Conservation (phyloP, 371 early-diverging fungal species). For the Mortierella sp. region DNA sequence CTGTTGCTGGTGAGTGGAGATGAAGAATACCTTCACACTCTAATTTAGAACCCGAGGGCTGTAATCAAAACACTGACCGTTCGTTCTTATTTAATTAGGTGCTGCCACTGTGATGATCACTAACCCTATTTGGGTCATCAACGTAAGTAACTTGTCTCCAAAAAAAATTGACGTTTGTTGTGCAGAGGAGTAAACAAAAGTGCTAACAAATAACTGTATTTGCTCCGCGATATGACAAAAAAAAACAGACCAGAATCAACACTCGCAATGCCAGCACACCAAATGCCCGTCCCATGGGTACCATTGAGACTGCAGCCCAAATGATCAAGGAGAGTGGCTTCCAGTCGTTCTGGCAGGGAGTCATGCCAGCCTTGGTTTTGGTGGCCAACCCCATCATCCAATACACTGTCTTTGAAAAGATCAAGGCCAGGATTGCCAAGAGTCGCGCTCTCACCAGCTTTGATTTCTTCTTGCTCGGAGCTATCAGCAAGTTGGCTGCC, state of each 20-base stretch:
- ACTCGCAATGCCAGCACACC: constrained; percentile 68
- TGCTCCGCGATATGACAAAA: background rate
- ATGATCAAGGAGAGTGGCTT: constrained; percentile 92
- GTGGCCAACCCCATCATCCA: constrained; percentile 99
- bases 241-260: constrained; percentile 72
- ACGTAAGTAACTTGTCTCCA: constrained; percentile 65
- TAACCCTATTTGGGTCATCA: constrained; percentile 98
- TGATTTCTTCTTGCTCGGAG: constrained; percentile 96
- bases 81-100: constrained; percentile 52
- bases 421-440: constrained; percentile 78
- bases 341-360: constrained; percentile 89
- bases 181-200: no score
- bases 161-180: no score
- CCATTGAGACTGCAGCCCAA: constrained; percentile 65
- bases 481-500: constrained; percentile 93
- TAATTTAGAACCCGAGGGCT: background rate
- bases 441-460: constrained; percentile 72
- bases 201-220: background rate
- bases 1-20: constrained; percentile 80
- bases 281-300: constrained; percentile 57
- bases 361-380: constrained; percentile 92
- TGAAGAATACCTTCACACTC: no score
- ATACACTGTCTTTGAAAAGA: constrained; percentile 96
- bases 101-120: constrained; percentile 89
- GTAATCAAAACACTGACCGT: background rate